These are phyloP conservation scores for Starmerella kuoi DNA, from an alignment of 805 yeast species.

Conservation along the genomic window DNA sequence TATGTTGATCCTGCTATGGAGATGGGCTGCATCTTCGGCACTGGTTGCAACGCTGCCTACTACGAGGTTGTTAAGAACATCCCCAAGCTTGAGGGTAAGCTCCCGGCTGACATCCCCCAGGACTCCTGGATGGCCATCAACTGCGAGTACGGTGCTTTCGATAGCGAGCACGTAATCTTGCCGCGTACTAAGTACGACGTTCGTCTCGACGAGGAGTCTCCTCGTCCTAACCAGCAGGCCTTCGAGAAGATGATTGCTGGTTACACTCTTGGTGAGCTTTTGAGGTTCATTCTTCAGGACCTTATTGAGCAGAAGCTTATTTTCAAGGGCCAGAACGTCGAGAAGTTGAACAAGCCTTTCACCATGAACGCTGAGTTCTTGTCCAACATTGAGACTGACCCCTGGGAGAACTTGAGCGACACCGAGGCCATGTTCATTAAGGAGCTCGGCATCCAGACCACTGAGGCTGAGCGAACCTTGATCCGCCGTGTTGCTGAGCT, in stretches of 20 bases:
- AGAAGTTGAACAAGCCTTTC: constrained; percentile 50
- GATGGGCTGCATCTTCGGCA: constrained; percentile 94
- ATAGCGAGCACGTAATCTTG: constrained; percentile 68
- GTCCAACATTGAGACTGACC: constrained; percentile 77
- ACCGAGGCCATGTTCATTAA: constrained; percentile 54
- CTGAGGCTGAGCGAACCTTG: constrained; percentile 65
- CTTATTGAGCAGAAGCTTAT: constrained; percentile 50
- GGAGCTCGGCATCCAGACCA: constrained; percentile 51
- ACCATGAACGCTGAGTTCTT: constrained; percentile 84
- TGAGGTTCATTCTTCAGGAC: constrained; percentile 70
- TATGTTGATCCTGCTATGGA: constrained; percentile 79
- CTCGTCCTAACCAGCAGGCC: constrained; percentile 91
- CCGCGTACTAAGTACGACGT: constrained; percentile 87
- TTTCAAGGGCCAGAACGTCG: constrained; percentile 57
- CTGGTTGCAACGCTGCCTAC: constrained; percentile 96
- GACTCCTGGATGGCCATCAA: constrained; percentile 84
- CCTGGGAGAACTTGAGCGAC: constrained; percentile 68
- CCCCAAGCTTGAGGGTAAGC: constrained; percentile 67
- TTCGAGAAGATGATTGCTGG: constrained; percentile 98
- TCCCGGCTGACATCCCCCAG: constrained; percentile 48
- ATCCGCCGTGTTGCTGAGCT: constrained; percentile 74
- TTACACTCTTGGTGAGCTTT: constrained; percentile 84
- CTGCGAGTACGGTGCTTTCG: constrained; percentile 97
- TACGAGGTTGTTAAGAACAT: constrained; percentile 62
- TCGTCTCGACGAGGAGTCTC: constrained; percentile 69